Evolutionary conservation across 495 filamentous ascomycete genomes (phyloP).

Genomic region (Xylaria nigripes): DNA sequence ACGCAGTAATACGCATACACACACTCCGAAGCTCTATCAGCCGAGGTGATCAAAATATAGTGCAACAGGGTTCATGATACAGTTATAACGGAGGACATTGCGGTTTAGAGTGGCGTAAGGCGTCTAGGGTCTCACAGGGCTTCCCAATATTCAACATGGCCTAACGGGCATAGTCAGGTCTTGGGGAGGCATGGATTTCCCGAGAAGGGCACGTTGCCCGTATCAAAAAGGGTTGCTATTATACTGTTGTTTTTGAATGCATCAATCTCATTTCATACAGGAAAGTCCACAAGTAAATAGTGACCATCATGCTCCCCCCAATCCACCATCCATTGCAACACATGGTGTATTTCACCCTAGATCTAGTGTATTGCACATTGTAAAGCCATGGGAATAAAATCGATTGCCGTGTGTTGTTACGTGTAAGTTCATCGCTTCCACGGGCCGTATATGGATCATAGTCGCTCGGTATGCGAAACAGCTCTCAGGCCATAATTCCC

Average conservation of each 20-base stretch:
- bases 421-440: background rate
- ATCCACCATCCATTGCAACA: background rate
- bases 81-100: background rate
- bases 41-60: background rate
- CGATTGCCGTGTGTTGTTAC: background rate
- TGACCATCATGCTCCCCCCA: background rate
- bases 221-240: background rate
- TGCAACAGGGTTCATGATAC: background rate
- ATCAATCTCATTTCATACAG: background rate
- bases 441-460: background rate
- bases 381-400: background rate
- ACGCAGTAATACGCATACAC: background rate
- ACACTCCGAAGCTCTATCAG: background rate
- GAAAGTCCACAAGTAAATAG: background rate
- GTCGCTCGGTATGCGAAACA: background rate
- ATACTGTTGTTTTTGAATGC: conserved; percentile 16
- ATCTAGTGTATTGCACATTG: conserved; percentile 2
- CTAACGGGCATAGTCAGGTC: background rate
- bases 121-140: conserved; percentile 3
- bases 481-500: background rate
- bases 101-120: conserved; percentile 9
- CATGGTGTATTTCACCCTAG: background rate
- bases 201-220: background rate
- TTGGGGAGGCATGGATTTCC: background rate
- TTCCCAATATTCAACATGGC: background rate